Evolutionary conservation across 805 yeast species (phyloP), one percentile per base, ranked within the genome.

Genomic region (Kluyveromyces wickerhamii): DNA sequence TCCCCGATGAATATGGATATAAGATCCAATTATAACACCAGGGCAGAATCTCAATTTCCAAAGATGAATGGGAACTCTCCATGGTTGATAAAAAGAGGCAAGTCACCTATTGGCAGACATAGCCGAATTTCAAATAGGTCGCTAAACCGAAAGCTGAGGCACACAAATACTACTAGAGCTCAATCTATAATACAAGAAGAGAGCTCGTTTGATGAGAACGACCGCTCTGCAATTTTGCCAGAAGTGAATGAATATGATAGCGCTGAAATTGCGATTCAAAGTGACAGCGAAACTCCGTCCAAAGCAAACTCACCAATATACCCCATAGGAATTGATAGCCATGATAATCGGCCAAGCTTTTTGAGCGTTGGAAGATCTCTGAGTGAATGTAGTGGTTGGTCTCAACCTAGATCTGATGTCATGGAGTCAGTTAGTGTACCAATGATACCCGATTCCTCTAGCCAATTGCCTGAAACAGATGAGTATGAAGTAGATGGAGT

Each of bases 111-210:
- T n/a, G 56, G 54, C 8, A 34, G 39, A 17, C 19, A 37, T 10
- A 34, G 32, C 4, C 14, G 40, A 21, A 30, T 35, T n/a, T 31
- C 32, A 5, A 32, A 36, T 17, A 40, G 59, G 31, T 39, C 38
- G 13, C 39, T 40, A 7, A 51, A 48, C 28, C 41, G 54, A n/a
- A 45, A 43, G 6, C 41, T 46, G 15, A 21, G 48, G 21, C 44
- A 45, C 15, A 40, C 30, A 15, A 29, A 37, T n/a, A 34, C 49
- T 4, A 31, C 43, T 4, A 49, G 45, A 7, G 35, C 49, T 3
- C 57, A 57, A 19, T 49, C 51, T 16, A 48, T 52, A 4, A 57
- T 57, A 26, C 52, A 54, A 27, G 62, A 57, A 34, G 62, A 55
- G 31, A 43, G 51, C 23, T 47, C 56, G 0, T 44, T 50, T 5